Evolutionary conservation across 352 stramenopile genomes (phyloP), one percentile per base, ranked within the genome.

Genomic region (Phytophthora melonis): DNA sequence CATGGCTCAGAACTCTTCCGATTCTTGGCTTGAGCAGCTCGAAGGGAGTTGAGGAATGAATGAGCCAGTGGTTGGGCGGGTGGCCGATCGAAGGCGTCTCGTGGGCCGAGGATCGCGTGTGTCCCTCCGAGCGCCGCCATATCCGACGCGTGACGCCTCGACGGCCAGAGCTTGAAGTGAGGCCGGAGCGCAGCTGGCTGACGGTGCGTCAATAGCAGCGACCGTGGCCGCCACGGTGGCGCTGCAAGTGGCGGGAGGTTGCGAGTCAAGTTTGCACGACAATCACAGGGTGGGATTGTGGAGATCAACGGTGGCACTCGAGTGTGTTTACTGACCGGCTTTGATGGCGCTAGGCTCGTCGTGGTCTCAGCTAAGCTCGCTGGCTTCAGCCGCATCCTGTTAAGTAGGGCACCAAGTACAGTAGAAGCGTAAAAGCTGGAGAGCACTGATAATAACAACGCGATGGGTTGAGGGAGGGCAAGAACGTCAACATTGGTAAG

Each of bases 21-120:
- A 25, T 25, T 25, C 23, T 25, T 25, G 23, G 59, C 52, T 47
- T 70, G 55, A 60, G 3, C 13, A 4, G n/a, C 9, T n/a, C 14
- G 34, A 41, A 52, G 63, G 13, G 23, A 77, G 32, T 66, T 69
- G 43, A 66, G 32, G 58, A 73, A 41, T 78, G 71, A 68, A 23
- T 27, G 36, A 55, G 34, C n/a, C n/a, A n/a, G n/a, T n/a, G n/a
- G n/a, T n/a, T 60, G 45, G 8, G 1, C 7, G 41, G 11, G 56
- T 13, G 8, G 36, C 14, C 32, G 50, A 43, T 18, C 34, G 34
- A 41, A 41, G 34, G 34, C 34, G 34, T 25, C 23, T 41, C 34
- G 34, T 10, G 34, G 34, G 34, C 34, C 34, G 34, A 18, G 14
- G 49, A 43, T 70, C 30, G 25, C 13, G n/a, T 58, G 34, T 70